Conservation (phyloP, 331 rosid species). For the Dryas integrifolia region DNA sequence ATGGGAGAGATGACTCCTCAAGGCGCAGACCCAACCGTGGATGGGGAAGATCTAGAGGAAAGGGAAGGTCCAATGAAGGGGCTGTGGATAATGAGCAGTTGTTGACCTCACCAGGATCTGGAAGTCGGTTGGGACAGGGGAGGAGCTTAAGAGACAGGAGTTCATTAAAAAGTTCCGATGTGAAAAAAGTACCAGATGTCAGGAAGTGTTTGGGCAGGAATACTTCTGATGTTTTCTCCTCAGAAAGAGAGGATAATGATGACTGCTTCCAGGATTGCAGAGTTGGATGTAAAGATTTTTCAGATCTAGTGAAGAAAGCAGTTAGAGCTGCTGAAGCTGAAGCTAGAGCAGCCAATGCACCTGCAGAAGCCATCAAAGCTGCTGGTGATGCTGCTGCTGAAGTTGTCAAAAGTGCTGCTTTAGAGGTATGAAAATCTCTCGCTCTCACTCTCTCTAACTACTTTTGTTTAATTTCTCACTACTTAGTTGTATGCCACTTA, state of each 20-base stretch:
- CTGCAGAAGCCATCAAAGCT: slow-evolving; percentile 87
- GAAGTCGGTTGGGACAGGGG: slow-evolving; percentile 59
- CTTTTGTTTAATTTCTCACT: neutral
- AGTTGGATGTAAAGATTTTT: slow-evolving; percentile 74
- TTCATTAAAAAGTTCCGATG: slow-evolving; percentile 45
- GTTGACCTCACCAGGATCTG: slow-evolving; percentile 75
- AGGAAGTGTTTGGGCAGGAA: slow-evolving; percentile 46
- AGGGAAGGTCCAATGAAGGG: slow-evolving; percentile 74
- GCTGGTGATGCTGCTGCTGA: slow-evolving; percentile 99
- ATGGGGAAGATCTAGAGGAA: slow-evolving; percentile 64
- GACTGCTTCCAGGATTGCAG: slow-evolving; percentile 77
- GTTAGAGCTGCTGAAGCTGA: slow-evolving; percentile 90
- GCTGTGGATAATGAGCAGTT: slow-evolving; percentile 58
- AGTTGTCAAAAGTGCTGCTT: slow-evolving; percentile 90
- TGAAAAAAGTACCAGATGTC: slow-evolving; percentile 55
- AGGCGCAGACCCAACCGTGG: slow-evolving; percentile 80
- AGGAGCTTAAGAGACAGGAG: slow-evolving; percentile 63
- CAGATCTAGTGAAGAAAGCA: slow-evolving; percentile 75
- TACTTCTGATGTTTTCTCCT: slow-evolving; percentile 38
- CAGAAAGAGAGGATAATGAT: slow-evolving; percentile 80
- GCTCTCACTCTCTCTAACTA: neutral
- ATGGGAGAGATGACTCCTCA: slow-evolving; percentile 65
- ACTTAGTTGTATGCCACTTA: slow-evolving; percentile 21
- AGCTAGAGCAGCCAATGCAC: slow-evolving; percentile 91
- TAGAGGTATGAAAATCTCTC: slow-evolving; percentile 48